These are phyloP conservation scores for Pyrenochaeta sp. DNA, from an alignment of 2,329 filamentous ascomycete genomes.

Conservation along the genomic window DNA sequence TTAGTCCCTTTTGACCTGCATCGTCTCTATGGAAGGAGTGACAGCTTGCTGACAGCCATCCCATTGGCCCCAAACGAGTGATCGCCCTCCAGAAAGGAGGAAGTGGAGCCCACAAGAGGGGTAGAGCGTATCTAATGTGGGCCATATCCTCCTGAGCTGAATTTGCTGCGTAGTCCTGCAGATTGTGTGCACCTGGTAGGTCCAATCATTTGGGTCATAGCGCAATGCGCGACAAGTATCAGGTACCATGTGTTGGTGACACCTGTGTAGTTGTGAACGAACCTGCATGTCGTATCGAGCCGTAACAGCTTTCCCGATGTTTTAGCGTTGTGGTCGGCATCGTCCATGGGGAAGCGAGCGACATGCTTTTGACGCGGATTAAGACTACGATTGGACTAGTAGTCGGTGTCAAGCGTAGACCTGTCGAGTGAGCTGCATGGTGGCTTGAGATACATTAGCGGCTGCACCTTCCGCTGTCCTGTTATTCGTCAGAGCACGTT, in stretches of 20 bases:
- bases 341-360: background rate
- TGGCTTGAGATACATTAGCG: background rate
- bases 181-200: background rate
- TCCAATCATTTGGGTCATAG: background rate
- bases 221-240: background rate
- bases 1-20: background rate
- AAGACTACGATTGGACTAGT: no score
- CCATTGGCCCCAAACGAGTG: background rate
- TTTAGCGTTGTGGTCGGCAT: background rate
- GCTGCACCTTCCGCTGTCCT: background rate
- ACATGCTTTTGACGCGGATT: background rate
- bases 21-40: background rate
- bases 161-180: background rate
- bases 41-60: background rate
- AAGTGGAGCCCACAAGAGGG: background rate
- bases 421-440: background rate
- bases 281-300: background rate
- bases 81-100: background rate
- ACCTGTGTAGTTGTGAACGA: background rate
- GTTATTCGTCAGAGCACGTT: background rate
- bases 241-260: background rate
- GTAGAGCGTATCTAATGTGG: background rate
- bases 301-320: background rate
- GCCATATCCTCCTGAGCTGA: background rate
- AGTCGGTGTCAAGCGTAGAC: background rate